Percentiles rank a stretch among this genome's conserved stretches.
Conservation (phyloP, 208 protist species). For the Acanthamoeba rhysodes region DNA sequence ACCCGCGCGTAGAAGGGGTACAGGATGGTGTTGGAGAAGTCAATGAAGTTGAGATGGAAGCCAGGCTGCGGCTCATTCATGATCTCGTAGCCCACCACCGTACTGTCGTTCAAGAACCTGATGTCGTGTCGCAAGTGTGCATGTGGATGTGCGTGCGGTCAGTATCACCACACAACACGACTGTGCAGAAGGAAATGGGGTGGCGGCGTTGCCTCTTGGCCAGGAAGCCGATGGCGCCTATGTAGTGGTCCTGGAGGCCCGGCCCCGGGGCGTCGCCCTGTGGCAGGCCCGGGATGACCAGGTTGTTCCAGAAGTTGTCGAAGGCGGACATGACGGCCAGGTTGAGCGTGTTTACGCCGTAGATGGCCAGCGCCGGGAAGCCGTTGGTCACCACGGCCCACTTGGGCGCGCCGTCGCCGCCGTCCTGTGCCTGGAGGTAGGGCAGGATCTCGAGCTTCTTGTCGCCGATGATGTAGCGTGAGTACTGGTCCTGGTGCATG, state of each 20-base stretch:
- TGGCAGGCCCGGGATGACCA: neutral
- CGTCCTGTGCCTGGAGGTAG: neutral
- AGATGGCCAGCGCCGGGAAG: neutral
- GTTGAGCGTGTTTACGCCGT: constrained; percentile 4
- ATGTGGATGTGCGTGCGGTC: too few relatives aligned
- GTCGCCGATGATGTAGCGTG: neutral
- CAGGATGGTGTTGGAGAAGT: neutral
- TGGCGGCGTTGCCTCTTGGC: neutral
- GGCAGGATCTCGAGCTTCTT: neutral
- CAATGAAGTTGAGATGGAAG: neutral
- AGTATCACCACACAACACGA: neutral
- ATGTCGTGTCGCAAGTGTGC: too few relatives aligned
- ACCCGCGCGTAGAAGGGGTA: constrained; percentile 13
- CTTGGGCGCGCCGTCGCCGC: neutral
- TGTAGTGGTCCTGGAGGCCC: constrained; percentile 32
- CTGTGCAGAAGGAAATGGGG: neutral
- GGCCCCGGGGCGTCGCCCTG: constrained; percentile 5
- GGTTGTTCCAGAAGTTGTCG: constrained; percentile 30
- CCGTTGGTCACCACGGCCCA: constrained; percentile 30
- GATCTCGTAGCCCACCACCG: constrained; percentile 31
- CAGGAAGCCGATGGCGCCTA: constrained; percentile 7
- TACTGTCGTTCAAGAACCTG: neutral
- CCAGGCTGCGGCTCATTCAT: constrained; percentile 11
- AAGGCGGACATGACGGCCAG: neutral
- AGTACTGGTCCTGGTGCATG: constrained; percentile 66